Evolutionary conservation across 768 basidiomycete species (phyloP).

Genomic region (Mrakia gelida): DNA sequence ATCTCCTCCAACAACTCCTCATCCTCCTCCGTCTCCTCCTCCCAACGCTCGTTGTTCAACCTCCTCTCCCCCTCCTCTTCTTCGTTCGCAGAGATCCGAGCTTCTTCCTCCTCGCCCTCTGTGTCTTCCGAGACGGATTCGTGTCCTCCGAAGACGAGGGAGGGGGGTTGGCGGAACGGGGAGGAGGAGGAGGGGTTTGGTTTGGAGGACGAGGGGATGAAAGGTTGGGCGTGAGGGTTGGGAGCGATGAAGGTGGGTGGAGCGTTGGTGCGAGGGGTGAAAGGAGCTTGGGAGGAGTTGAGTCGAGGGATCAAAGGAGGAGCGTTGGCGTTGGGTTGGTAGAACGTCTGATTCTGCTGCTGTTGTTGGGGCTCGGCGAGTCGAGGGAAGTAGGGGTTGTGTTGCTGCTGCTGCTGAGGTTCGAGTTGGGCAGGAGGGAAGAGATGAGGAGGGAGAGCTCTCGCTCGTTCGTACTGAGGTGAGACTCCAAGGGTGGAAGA

Average conservation of each 20-base stretch:
- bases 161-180: not conserved
- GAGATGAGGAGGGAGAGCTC: not conserved
- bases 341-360: not conserved
- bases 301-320: not conserved
- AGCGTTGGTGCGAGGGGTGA: not conserved
- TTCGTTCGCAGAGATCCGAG: not conserved
- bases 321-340: not conserved
- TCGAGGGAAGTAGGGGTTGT: constrained; percentile 11
- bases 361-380: not conserved
- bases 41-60: not conserved
- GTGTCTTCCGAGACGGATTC: not conserved
- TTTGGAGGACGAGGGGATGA: not conserved
- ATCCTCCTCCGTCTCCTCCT: not conserved
- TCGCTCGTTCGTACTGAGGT: not conserved
- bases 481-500: not conserved
- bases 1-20: not conserved
- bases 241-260: no score
- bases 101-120: not conserved
- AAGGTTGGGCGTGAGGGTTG: not conserved
- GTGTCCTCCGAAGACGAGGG: not conserved
- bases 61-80: not conserved
- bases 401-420: not conserved
- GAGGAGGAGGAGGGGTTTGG: not conserved
- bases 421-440: not conserved
- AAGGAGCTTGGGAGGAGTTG: not conserved